Evolutionary conservation across 2,329 filamentous ascomycete genomes (phyloP).

Genomic region (Coniochaeta sp.): DNA sequence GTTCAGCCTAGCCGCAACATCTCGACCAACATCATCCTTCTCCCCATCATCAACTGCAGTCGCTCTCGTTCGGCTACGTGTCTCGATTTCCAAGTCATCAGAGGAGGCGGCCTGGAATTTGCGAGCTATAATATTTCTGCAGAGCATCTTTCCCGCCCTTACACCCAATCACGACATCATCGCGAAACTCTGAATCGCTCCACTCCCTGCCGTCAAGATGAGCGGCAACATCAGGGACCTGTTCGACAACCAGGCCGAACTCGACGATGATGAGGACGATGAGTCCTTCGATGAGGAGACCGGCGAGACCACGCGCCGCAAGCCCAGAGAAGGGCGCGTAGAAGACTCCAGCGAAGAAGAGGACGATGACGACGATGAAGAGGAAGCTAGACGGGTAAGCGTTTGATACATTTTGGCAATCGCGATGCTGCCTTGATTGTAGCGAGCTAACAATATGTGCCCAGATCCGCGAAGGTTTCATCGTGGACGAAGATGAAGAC

Average conservation of each 20-base stretch:
- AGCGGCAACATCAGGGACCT: slow-evolving; percentile 64
- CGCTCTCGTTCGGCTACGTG: neutral
- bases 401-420: slow-evolving; percentile 2
- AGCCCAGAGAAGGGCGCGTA: slow-evolving; percentile 38
- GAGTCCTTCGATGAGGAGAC: slow-evolving; percentile 75
- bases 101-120: neutral
- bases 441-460: slow-evolving; percentile 7
- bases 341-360: slow-evolving; percentile 91
- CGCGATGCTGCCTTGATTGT: slow-evolving; percentile 11
- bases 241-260: slow-evolving; percentile 77
- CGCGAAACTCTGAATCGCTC: neutral
- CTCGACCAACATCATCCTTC: neutral
- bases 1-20: neutral
- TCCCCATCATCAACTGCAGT: too few species aligned
- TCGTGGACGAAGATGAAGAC: slow-evolving; percentile 85
- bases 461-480: slow-evolving; percentile 89
- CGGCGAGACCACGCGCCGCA: slow-evolving; percentile 42
- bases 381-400: slow-evolving; percentile 68
- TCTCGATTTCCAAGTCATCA: neutral
- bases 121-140: neutral
- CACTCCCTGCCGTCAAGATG: slow-evolving; percentile 37
- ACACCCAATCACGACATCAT: neutral
- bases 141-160: neutral
- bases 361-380: slow-evolving; percentile 86
- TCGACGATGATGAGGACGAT: slow-evolving; percentile 81